Evolutionary conservation across 2,329 filamentous ascomycete species (phyloP).

Genomic region (Diaporthe sp.): DNA sequence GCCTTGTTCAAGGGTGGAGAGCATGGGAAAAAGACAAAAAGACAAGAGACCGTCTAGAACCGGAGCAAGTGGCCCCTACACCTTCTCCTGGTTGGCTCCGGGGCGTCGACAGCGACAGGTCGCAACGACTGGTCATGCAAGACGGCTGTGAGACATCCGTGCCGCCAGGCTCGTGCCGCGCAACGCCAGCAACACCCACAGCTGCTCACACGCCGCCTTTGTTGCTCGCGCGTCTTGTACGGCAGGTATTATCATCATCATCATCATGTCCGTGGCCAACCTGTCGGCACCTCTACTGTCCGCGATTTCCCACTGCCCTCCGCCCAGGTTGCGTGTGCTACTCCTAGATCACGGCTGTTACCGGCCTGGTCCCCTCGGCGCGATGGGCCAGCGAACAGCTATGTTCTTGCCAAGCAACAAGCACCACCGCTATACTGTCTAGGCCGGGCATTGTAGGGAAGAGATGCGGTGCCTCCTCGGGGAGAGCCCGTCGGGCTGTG

Average conservation of each 20-base stretch:
- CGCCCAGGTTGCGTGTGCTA: background rate
- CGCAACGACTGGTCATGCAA: slow-evolving; percentile 32
- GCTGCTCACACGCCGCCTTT: background rate
- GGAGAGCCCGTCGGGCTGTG: slow-evolving; percentile 9
- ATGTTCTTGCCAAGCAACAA: background rate
- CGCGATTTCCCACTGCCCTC: background rate
- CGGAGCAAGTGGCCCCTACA: background rate
- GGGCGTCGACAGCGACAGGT: slow-evolving; percentile 18
- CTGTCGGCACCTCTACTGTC: background rate
- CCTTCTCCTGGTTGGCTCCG: slow-evolving; percentile 6
- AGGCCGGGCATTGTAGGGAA: background rate
- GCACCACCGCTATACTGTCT: slow-evolving; percentile 12
- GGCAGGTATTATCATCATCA: background rate
- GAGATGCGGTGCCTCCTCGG: slow-evolving; percentile 20
- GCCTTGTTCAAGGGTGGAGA: background rate
- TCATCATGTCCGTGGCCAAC: background rate
- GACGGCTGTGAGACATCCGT: slow-evolving; percentile 32
- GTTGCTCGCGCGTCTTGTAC: background rate
- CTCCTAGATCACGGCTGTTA: background rate
- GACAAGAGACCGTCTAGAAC: slow-evolving; percentile 9
- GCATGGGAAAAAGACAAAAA: background rate
- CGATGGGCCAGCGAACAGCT: background rate
- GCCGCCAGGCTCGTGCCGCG: slow-evolving; percentile 33
- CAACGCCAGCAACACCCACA: slow-evolving; percentile 1
- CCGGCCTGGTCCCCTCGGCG: background rate